Base-by-base conservation (phyloP, 352 stramenopile genomes). In the Globisporangium echinulatum region DNA sequence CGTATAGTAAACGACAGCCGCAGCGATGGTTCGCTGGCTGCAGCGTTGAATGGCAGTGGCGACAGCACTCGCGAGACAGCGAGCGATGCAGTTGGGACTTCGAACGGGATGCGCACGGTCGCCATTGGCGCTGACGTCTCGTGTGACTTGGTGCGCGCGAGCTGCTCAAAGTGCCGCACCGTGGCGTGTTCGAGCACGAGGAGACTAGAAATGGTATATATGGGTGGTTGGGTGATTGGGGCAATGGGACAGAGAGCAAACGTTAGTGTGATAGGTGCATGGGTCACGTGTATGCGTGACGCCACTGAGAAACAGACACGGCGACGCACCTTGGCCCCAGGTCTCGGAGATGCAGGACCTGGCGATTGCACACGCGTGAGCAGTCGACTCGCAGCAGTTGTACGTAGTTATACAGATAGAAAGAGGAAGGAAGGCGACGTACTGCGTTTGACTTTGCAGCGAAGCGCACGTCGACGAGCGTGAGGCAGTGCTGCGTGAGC, bases 111-210 rank as follows among this genome's bases (percentile, higher is more conserved):
- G 1, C 54, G 59, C 17, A 87, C 57, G 6, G 71, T 68, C 42
- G 64, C 56, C 79, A 88, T 87, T 38, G 67, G 62, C 8, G 63
- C 64, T 4, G 70, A 63, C 6, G 54, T 42, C 2, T 59, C 39
- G 49, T 85, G 68, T 14, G 69, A 54, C 33, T 78, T 82, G 9
- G 70, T 79, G 49, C 75, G 71, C 50, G 85, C 46, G 14, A 88
- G 72, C 54, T 88, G 79, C 56, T 86, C 70, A 33, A 88, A 74
- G 56, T 88, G 76, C 79, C 76, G 82, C 67, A 85, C 76, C 37
- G 76, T 82, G 53, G 74, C 72, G 55, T 72, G 56, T n/a, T 61
- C 65, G 37, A 88, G 68, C 52, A 85, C 69, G 7, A 52, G 59
- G n/a, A 88, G 64, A 56, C 77, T 85, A 3, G 25, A 3, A 33